Base-by-base conservation (phyloP, 495 filamentous ascomycete genomes). In the Pyronema domesticum region DNA sequence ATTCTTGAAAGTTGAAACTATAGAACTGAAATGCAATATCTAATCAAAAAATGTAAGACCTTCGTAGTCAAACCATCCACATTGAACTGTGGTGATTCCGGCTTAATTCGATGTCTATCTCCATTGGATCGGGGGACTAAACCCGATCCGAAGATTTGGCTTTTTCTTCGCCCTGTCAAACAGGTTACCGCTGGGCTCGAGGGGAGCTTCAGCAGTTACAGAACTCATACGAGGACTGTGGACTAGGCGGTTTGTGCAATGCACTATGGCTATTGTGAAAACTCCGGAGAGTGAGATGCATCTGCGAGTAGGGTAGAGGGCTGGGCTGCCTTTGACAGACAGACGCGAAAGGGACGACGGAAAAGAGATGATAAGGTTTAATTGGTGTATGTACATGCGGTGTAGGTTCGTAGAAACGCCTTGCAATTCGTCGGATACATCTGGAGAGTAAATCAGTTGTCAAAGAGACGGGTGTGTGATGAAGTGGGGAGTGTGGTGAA, bases 11-110 rank as follows among this genome's bases (percentile, higher is more conserved):
- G 23, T 30, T 30, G 23, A 30, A 30, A 2, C 23, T 30, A 30
- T 30, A n/a, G n/a, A n/a, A n/a, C n/a, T n/a, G n/a, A n/a, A n/a
- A n/a, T n/a, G n/a, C n/a, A n/a, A n/a, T n/a, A 30, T 30, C 2
- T 30, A 30, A 30, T 5, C 23, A 30, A 30, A 34, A 34, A 50
- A 50, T 50, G 47, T 50, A 50, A 50, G 47, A 13, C 47, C 47
- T 50, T 14, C 47, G 47, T 50, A 50, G 47, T 50, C 47, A 50
- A 50, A 50, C 47, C 47, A 50, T 34, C 47, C 47, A 35, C 47
- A 50, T 19, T 50, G 47, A 50, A 14, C 13, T 35, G 18, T 34
- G 47, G 47, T 23, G 47, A 50, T 50, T 50, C 47, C 47, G 47
- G 47, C 47, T 50, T 50, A 50, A 50, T 50, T 42, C 47, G 47